These are phyloP conservation scores for Trichoderma erinaceum DNA, from an alignment of 495 filamentous ascomycete species.

Conservation along the genomic window DNA sequence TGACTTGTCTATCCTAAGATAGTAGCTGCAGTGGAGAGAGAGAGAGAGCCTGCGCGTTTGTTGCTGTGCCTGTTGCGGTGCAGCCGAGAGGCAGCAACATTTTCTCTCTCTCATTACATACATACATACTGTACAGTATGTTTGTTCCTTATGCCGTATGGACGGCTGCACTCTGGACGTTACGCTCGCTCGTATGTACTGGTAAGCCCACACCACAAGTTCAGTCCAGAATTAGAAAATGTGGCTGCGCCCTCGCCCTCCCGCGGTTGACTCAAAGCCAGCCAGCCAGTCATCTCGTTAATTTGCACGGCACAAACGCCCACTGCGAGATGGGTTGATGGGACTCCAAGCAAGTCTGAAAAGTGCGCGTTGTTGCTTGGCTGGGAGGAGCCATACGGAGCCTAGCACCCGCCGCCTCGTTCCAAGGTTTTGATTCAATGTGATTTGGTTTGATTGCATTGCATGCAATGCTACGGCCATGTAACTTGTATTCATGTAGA, in stretches of 20 bases:
- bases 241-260: conserved; percentile 8
- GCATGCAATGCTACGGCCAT: not conserved
- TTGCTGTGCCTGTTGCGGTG: conserved; percentile 3
- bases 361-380: not conserved
- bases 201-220: not conserved
- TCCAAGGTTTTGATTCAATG: no score
- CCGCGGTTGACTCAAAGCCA: conserved; percentile 6
- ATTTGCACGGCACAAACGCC: conserved; percentile 7
- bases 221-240: conserved; percentile 8
- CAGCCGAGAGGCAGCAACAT: conserved; percentile 9
- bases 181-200: not conserved
- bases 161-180: conserved; percentile 1
- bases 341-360: not conserved
- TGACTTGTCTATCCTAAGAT: not conserved
- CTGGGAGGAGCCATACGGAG: no score
- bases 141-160: conserved; percentile 6
- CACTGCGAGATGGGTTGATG: not conserved
- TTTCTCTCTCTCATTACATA: not conserved
- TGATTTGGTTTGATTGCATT: not conserved
- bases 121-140: no score
- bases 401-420: no score
- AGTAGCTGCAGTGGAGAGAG: not conserved
- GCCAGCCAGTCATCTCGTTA: not conserved
- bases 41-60: not conserved
- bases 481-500: not conserved